Conservation (phyloP, 805 yeast species). For the Kodamaea leandrae region DNA sequence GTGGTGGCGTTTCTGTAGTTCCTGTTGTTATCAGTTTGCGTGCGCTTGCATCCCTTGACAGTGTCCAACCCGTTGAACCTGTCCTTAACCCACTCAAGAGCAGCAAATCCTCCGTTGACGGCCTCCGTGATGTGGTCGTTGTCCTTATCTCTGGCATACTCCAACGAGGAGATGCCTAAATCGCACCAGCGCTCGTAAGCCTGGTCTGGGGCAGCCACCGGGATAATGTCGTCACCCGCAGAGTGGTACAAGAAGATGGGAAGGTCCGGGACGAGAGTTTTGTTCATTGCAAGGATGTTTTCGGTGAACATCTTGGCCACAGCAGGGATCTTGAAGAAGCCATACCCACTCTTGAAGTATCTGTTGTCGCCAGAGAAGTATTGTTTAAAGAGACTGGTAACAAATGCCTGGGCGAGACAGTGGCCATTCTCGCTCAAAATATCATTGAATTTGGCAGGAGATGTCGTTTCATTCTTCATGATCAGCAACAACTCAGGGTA, state of each 20-base stretch:
- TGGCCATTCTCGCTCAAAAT: conserved; percentile 3
- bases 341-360: conserved; percentile 17
- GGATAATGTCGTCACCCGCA: conserved; percentile 12
- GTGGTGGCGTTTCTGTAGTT: conserved; percentile 36
- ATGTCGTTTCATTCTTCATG: conserved; percentile 7
- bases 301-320: conserved; percentile 16
- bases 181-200: conserved; percentile 29
- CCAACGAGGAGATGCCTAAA: conserved; percentile 27
- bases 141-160: conserved; percentile 23
- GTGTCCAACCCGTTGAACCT: conserved; percentile 16
- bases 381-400: background rate
- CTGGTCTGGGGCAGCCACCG: conserved; percentile 10
- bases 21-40: conserved; percentile 48
- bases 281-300: conserved; percentile 22
- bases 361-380: conserved; percentile 16
- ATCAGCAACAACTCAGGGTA: conserved; percentile 23
- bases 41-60: conserved; percentile 17
- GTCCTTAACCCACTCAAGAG: conserved; percentile 18
- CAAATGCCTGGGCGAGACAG: conserved; percentile 5
- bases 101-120: conserved; percentile 16
- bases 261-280: conserved; percentile 12
- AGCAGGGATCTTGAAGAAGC: conserved; percentile 13
- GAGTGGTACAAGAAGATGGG: conserved; percentile 15
- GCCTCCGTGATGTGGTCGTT: conserved; percentile 28
- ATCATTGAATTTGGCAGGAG: conserved; percentile 7